phyloP scores from a whole-genome alignment of 2,329 filamentous ascomycete species.

The Rutstroemia sp. region DNA sequence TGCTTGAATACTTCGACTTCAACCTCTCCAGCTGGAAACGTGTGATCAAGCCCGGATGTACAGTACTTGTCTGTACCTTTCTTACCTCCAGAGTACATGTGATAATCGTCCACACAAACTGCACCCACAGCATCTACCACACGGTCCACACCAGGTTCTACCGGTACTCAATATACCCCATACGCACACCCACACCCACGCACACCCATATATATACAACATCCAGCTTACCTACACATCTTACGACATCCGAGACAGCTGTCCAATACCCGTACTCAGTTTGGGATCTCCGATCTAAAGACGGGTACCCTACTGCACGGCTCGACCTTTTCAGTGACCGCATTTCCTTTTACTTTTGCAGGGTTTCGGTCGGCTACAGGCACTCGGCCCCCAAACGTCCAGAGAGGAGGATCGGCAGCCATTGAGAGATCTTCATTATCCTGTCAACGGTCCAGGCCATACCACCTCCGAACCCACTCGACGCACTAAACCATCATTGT shows the following conservation, averaged over 20 bases:
- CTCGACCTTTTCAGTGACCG: neutral
- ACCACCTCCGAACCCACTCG: neutral
- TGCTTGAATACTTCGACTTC: neutral
- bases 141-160: neutral
- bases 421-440: neutral
- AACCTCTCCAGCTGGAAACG: neutral
- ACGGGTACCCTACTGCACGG: neutral
- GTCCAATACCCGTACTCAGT: neutral
- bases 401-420: conserved; percentile 1
- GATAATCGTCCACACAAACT: neutral
- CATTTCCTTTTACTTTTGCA: neutral
- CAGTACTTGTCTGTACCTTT: too few relatives aligned
- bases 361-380: neutral
- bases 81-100: neutral
- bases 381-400: neutral
- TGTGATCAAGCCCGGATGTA: neutral
- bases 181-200: neutral
- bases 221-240: conserved; percentile 3
- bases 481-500: conserved; percentile 3
- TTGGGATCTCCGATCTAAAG: neutral
- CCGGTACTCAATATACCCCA: neutral
- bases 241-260: neutral
- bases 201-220: neutral
- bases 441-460: neutral
- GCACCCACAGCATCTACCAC: neutral